These are phyloP conservation scores for Hypholoma sublateritium DNA, from an alignment of 768 basidiomycete species.

Conservation along the genomic window DNA sequence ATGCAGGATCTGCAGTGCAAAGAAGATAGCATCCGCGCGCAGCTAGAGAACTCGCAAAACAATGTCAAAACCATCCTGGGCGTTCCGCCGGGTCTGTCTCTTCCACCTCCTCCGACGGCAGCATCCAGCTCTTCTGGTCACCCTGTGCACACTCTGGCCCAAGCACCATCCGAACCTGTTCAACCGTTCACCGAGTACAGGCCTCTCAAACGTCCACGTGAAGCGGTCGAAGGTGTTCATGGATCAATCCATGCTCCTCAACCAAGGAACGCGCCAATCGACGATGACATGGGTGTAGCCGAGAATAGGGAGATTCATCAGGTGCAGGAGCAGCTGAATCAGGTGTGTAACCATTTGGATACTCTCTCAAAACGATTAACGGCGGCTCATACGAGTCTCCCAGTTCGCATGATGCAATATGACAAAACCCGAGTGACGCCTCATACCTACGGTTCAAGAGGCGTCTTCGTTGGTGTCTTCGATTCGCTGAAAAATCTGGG, in stretches of 20 bases:
- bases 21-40: neutral
- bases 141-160: neutral
- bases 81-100: neutral
- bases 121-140: too few species aligned
- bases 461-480: neutral
- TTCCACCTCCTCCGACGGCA: neutral
- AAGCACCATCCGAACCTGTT: too few species aligned
- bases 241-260: neutral
- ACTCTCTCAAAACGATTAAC: neutral
- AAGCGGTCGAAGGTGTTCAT: neutral
- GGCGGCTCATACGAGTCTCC: neutral
- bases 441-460: neutral
- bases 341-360: neutral
- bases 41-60: neutral
- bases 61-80: neutral
- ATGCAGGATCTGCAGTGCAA: neutral
- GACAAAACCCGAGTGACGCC: neutral
- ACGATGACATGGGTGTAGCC: neutral
- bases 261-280: neutral
- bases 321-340: too few species aligned
- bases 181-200: neutral
- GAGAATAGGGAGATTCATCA: too few species aligned
- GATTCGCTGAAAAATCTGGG: neutral
- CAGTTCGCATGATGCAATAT: neutral
- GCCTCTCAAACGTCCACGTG: too few species aligned